Base-by-base conservation (phyloP, 2,329 filamentous ascomycete genomes). In the Teratosphaeriaceae sp. region DNA sequence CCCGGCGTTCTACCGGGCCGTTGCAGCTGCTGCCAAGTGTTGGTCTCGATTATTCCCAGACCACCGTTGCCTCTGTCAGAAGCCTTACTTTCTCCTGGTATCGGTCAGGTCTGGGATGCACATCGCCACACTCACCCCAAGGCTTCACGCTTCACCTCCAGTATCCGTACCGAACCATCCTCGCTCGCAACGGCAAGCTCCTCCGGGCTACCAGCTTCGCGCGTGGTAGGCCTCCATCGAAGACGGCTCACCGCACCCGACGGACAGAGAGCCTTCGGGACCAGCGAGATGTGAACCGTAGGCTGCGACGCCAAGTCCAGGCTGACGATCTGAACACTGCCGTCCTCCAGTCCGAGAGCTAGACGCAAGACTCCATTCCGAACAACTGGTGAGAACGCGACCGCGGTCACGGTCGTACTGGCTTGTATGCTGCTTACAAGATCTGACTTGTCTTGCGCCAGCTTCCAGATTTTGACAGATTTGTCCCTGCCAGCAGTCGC, bases 401-500 rank as follows among this genome's bases (percentile, higher is more conserved):
- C 47, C 12, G 61, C 59, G 5, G 61, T 63, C 11, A 60, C 57
- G 1, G 61, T 38, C 2, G 47, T 45, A 2, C 45, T 33, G 8
- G 55, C 52, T 7, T 57, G 37, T 15, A 63, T 51, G 2, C 45
- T 58, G 7, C 33, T 22, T 6, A 54, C 46, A 43, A 49, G 57
- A 5, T 57, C 48, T 1, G 48, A 48, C 3, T 47, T 46, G 3
- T 43, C 49, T 3, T 45, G 56, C 0, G 29, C 21, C 3, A 71
- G 43, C 33, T 60, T 60, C 79, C 79, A 82, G 26, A 81, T 60
- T 52, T 77, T 80, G 39, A 94, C 81, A 20, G 74, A 75, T 68
- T 94, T 97, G 65, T 98, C 92, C 55, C 92, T 76, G 2, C 89
- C 88, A 1, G 89, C 90, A 0, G 92, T 98, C 11, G 85, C 84